These are phyloP conservation scores for Plantago lanceolata DNA, from an alignment of 305 asterid genomes.

Conservation along the genomic window DNA sequence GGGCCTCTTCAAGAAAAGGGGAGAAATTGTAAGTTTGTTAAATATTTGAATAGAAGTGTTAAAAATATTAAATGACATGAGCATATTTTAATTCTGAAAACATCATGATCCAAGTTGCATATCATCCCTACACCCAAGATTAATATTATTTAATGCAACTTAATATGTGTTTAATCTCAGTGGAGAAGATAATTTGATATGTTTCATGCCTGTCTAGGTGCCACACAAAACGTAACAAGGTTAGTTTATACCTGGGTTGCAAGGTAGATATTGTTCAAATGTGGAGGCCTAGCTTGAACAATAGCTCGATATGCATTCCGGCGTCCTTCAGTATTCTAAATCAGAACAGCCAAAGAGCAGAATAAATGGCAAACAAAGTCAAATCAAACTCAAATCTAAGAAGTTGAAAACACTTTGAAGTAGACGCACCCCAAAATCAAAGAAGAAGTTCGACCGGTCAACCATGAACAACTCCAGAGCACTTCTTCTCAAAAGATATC, in stretches of 20 bases:
- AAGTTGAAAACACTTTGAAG: constrained; percentile 22
- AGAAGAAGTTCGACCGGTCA: constrained; percentile 93
- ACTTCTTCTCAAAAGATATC: constrained; percentile 97
- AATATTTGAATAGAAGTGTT: not conserved
- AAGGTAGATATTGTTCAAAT: constrained; percentile 87
- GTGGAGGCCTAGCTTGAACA: constrained; percentile 97
- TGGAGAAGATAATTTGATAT: constrained; percentile 13
- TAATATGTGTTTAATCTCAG: constrained; percentile 25
- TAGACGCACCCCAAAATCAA: constrained; percentile 88
- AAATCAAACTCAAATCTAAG: constrained; percentile 16
- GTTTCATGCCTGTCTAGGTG: constrained; percentile 21
- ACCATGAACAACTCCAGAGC: constrained; percentile 96
- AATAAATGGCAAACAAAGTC: constrained; percentile 23
- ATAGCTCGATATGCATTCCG: constrained; percentile 92
- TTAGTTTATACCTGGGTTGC: constrained; percentile 83
- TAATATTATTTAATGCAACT: constrained; percentile 15
- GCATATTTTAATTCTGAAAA: constrained; percentile 20
- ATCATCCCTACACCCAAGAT: constrained; percentile 19
- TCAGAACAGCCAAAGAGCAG: constrained; percentile 20
- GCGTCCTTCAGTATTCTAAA: constrained; percentile 78
- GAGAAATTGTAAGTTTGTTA: not conserved
- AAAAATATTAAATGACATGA: constrained; percentile 4
- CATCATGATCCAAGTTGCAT: constrained; percentile 11
- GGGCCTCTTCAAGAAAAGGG: constrained; percentile 73
- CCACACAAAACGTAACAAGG: constrained; percentile 24